A percentile compares a stretch with the other conserved stretches of the same genome.
Evolutionary conservation across 805 yeast species (phyloP).

Genomic region (Wickerhamomyces sydowiorum): DNA sequence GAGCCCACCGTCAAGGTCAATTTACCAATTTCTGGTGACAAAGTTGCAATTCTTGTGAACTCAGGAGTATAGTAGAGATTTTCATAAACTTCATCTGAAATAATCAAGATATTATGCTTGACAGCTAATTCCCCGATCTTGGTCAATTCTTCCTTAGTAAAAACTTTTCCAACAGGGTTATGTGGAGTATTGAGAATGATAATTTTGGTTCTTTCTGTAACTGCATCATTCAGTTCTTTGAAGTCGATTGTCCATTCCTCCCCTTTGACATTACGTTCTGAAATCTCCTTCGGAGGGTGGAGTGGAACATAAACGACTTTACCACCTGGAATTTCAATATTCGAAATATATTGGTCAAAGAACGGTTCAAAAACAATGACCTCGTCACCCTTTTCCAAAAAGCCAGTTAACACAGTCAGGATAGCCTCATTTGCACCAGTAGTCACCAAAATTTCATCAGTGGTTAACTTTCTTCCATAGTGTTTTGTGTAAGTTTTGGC

Average conservation of each 20-base stretch:
- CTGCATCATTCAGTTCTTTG: conserved; percentile 65
- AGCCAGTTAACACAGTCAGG: conserved; percentile 77
- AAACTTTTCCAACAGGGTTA: conserved; percentile 92
- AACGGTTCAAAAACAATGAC: conserved; percentile 96
- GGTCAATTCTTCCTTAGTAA: conserved; percentile 66
- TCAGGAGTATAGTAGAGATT: conserved; percentile 64
- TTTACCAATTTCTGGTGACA: conserved; percentile 71
- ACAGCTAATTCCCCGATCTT: conserved; percentile 80
- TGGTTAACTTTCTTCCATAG: conserved; percentile 50
- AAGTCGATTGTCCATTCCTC: conserved; percentile 86
- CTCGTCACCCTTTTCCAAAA: conserved; percentile 84
- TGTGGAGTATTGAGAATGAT: conserved; percentile 91
- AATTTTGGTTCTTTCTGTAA: conserved; percentile 74
- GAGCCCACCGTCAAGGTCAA: conserved; percentile 90
- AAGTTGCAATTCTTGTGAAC: conserved; percentile 80
- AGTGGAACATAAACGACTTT: conserved; percentile 82
- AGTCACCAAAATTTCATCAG: conserved; percentile 69
- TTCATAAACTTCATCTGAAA: conserved; percentile 95
- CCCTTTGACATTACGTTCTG: conserved; percentile 60
- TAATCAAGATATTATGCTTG: conserved; percentile 71
- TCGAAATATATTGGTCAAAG: conserved; percentile 94
- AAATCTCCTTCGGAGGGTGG: conserved; percentile 74
- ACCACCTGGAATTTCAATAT: conserved; percentile 92
- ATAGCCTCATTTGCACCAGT: conserved; percentile 99
- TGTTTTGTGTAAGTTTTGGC: conserved; percentile 66